These are phyloP conservation scores for Melastoma malabathricum DNA, from an alignment of 345 rosid species.

Conservation along the genomic window DNA sequence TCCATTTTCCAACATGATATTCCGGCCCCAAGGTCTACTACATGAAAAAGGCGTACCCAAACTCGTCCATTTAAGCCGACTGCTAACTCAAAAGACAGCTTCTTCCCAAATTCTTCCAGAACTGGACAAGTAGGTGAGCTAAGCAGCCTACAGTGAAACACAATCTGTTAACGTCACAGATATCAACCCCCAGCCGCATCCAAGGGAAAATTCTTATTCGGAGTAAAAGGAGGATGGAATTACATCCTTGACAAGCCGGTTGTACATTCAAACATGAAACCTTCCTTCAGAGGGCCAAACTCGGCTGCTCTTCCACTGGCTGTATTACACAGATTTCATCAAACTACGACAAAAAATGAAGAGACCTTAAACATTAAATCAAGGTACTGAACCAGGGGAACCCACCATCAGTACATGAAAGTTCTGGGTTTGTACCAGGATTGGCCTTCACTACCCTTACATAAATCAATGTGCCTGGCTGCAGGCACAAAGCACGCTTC, in stretches of 20 bases:
- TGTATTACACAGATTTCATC: conserved; percentile 5
- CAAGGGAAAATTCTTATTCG: background rate
- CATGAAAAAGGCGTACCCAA: conserved; percentile 30
- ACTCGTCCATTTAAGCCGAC: conserved; percentile 72
- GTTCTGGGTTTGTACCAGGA: conserved; percentile 54
- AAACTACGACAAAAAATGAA: too few relatives aligned
- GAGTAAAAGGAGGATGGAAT: conserved; percentile 5
- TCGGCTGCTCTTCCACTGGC: conserved; percentile 74
- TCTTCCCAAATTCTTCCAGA: conserved; percentile 70
- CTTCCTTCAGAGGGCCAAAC: conserved; percentile 62
- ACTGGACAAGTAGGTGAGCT: conserved; percentile 65
- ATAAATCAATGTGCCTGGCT: conserved; percentile 69
- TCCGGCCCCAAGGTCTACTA: too few relatives aligned
- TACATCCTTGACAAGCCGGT: conserved; percentile 74
- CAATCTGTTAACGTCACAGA: too few relatives aligned
- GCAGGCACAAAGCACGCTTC: conserved; percentile 13
- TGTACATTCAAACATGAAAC: conserved; percentile 76
- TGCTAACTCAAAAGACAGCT: conserved; percentile 67
- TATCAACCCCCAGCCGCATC: too few relatives aligned
- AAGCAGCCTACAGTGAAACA: conserved; percentile 32
- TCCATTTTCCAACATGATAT: too few relatives aligned
- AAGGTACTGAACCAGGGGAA: conserved; percentile 3
- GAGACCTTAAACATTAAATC: background rate
- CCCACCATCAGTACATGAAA: conserved; percentile 61
- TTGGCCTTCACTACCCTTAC: conserved; percentile 67